Evolutionary conservation across 331 rosid species (phyloP), one percentile per base, ranked within the genome.

Genomic region (Erythrophleum ivorense): DNA sequence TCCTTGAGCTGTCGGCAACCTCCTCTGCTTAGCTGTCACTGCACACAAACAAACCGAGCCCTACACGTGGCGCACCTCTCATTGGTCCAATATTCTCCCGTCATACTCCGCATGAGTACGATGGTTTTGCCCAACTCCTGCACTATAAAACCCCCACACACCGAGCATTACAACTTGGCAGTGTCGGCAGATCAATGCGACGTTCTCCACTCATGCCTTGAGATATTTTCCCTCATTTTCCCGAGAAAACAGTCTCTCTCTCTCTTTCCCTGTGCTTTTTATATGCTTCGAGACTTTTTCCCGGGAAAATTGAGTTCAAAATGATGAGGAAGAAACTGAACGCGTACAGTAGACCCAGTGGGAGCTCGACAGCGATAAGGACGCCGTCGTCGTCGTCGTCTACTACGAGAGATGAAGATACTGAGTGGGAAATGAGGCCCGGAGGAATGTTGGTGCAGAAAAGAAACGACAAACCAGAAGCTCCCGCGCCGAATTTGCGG

Each of bases 361-460:
- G 80, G 13, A 67, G 58, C 46, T 40, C 79, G 2, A 34, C 72
- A 15, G 11, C 58, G 49, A 4, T 41, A 69, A 53, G 54, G n/a
- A 58, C 71, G 49, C 45, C 69, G 41, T 18, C n/a, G 5, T 3
- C 75, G 71, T 67, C 89, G 13, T 73, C 89, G 0, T 67, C 77
- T 0, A 24, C 50, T 4, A 34, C 83, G 15, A 78, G 60, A 53
- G 88, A 85, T 5, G 85, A 88, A 57, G 84, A 75, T 7, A 24
- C 64, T 1, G 85, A 87, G 79, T 94, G 98, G 97, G 97, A 92
- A 84, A 90, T 85, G 95, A 76, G 98, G 50, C 97, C 97, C 0
- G 94, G 95, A 34, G 97, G 97, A 81, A 92, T 94, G 97, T n/a
- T 94, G 74, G 98, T 94, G 0, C 97, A 94, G 85, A 88, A 86